Conservation (phyloP, 1,139 yeast genomes). For the Geotrichum carabidarum region DNA sequence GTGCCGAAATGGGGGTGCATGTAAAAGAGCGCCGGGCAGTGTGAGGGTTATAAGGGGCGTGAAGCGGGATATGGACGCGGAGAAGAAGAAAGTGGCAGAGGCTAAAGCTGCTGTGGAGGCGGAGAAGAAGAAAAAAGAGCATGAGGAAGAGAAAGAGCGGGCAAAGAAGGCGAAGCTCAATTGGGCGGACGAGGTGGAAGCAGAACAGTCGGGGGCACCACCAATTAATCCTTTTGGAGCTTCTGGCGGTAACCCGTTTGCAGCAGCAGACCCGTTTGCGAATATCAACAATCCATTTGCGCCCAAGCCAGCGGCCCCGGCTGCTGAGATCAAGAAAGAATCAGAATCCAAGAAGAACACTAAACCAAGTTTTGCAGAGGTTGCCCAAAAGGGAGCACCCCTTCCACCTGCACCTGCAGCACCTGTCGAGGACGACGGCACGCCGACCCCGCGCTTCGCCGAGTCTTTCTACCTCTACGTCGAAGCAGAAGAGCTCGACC, state of each 20-base stretch:
- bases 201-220: neutral
- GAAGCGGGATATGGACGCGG: conserved; percentile 39
- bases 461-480: conserved; percentile 13
- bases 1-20: conserved; percentile 53
- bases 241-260: conserved; percentile 7
- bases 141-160: conserved; percentile 3
- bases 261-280: conserved; percentile 13
- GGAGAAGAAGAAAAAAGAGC: neutral
- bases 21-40: conserved; percentile 61
- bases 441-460: conserved; percentile 8
- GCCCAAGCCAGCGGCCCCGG: neutral
- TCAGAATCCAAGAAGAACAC: neutral
- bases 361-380: conserved; percentile 6
- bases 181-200: conserved; percentile 1
- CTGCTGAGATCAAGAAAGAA: neutral
- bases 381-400: conserved; percentile 6
- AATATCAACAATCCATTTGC: conserved; percentile 12
- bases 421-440: neutral
- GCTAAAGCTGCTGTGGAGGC: conserved; percentile 6
- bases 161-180: neutral
- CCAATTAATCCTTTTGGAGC: conserved; percentile 14
- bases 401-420: neutral
- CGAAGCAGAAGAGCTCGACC: conserved; percentile 19
- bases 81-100: conserved; percentile 34
- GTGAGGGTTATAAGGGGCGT: conserved; percentile 35